Evolutionary conservation across 2,329 filamentous ascomycete species (phyloP).

Genomic region (Fusarium burgessii): DNA sequence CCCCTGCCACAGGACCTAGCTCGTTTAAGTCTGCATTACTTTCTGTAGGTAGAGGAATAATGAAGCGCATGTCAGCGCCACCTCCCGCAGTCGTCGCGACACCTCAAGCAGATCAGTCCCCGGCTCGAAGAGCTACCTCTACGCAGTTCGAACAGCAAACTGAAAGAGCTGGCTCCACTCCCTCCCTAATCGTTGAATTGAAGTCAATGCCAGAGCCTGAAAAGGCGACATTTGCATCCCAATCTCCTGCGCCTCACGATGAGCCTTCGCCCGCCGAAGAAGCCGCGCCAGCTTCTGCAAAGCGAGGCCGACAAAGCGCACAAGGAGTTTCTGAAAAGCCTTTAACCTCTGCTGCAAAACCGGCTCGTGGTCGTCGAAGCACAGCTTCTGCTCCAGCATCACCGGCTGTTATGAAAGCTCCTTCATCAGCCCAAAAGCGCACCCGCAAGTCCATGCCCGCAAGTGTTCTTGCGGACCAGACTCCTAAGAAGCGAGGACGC

Average conservation of each 20-base stretch:
- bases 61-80: conserved; percentile 37
- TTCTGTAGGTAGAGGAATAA: conserved; percentile 22
- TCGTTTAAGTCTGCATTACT: conserved; percentile 12
- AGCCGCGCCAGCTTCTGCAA: conserved; percentile 6
- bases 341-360: conserved; percentile 15
- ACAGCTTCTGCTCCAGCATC: conserved; percentile 26
- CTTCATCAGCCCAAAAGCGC: conserved; percentile 18
- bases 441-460: conserved; percentile 44
- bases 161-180: conserved; percentile 24
- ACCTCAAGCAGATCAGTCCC: background rate
- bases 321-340: conserved; percentile 21
- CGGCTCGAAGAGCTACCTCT: conserved; percentile 6
- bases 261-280: background rate
- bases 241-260: conserved; percentile 3
- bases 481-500: conserved; percentile 42
- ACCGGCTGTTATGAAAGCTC: conserved; percentile 21
- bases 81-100: conserved; percentile 10
- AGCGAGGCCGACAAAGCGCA: conserved; percentile 30
- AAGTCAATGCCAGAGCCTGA: conserved; percentile 29
- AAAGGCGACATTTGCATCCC: conserved; percentile 25
- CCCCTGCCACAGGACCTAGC: background rate
- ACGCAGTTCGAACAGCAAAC: conserved; percentile 11
- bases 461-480: conserved; percentile 17
- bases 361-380: conserved; percentile 23
- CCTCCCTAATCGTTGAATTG: conserved; percentile 30